Conservation (phyloP, 768 basidiomycete species). For the Tephrocybe rancida region DNA sequence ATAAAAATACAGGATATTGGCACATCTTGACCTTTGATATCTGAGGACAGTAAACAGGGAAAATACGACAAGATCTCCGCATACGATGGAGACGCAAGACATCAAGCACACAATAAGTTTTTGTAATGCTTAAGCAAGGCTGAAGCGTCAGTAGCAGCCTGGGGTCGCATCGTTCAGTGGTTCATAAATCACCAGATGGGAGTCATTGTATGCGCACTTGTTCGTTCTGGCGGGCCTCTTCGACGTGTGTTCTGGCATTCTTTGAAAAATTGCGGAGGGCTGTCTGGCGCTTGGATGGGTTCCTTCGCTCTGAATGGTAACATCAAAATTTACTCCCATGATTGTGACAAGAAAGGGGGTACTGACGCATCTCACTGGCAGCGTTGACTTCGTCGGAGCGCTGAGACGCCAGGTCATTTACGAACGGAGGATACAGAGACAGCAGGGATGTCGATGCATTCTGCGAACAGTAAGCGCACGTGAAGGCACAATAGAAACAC, state of each 20-base stretch:
- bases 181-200: neutral
- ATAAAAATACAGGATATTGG: neutral
- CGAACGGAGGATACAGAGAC: slow-evolving; percentile 25
- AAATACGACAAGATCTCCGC: neutral
- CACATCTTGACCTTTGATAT: neutral
- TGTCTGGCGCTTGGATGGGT: slow-evolving; percentile 25
- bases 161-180: neutral
- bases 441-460: slow-evolving; percentile 22
- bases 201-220: slow-evolving; percentile 27
- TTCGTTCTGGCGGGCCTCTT: slow-evolving; percentile 36
- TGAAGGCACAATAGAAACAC: neutral
- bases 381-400: slow-evolving; percentile 34
- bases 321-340: neutral
- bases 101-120: slow-evolving; percentile 25
- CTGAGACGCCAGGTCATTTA: slow-evolving; percentile 35
- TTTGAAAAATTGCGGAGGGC: slow-evolving; percentile 32
- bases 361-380: slow-evolving; percentile 41
- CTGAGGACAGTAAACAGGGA: neutral
- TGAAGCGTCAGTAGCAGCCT: slow-evolving; percentile 38
- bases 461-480: slow-evolving; percentile 13
- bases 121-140: slow-evolving; percentile 37
- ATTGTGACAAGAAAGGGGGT: neutral
- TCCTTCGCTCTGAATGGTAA: slow-evolving; percentile 26
- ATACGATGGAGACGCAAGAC: neutral
- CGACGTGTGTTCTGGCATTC: slow-evolving; percentile 34